Evolutionary conservation across 75 land plant species (phyloP).

Genomic region (Chamaecyparis obtusa): DNA sequence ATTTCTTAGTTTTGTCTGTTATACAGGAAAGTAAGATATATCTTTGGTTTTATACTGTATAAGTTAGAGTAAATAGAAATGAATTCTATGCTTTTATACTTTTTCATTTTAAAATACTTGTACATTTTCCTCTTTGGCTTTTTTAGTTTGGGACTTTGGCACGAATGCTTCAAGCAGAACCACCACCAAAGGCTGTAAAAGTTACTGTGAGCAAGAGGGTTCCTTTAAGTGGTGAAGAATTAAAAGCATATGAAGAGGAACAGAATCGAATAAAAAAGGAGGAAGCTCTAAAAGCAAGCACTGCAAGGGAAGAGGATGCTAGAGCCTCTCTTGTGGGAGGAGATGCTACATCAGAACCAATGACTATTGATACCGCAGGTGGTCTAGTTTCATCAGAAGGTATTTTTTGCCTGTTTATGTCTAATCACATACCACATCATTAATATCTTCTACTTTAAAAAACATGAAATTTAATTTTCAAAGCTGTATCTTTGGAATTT

Average conservation of each 20-base stretch:
- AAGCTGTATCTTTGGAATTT: not conserved
- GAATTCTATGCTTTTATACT: not conserved
- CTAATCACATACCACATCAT: not conserved
- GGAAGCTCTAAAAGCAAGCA: constrained; percentile 61
- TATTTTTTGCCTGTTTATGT: constrained; percentile 8
- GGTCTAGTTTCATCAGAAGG: constrained; percentile 37
- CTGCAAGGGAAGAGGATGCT: constrained; percentile 53
- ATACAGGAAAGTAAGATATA: not conserved
- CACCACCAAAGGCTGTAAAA: constrained; percentile 94
- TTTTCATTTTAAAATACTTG: not conserved
- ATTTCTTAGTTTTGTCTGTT: not conserved
- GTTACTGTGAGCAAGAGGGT: constrained; percentile 81
- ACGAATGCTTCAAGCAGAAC: constrained; percentile 88
- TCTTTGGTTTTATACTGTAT: not conserved
- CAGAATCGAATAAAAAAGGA: constrained; percentile 63
- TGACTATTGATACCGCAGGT: constrained; percentile 46
- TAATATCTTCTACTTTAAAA: not conserved
- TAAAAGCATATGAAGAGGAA: constrained; percentile 87
- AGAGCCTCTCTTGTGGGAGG: constrained; percentile 42
- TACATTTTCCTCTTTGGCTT: not conserved
- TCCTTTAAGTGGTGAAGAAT: constrained; percentile 84
- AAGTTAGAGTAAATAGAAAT: not conserved
- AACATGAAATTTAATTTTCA: not conserved
- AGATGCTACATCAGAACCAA: constrained; percentile 28
- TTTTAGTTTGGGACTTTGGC: constrained; percentile 87